phyloP scores from a whole-genome alignment of 2,329 filamentous ascomycete genomes.

The Aspergillus texensis region DNA sequence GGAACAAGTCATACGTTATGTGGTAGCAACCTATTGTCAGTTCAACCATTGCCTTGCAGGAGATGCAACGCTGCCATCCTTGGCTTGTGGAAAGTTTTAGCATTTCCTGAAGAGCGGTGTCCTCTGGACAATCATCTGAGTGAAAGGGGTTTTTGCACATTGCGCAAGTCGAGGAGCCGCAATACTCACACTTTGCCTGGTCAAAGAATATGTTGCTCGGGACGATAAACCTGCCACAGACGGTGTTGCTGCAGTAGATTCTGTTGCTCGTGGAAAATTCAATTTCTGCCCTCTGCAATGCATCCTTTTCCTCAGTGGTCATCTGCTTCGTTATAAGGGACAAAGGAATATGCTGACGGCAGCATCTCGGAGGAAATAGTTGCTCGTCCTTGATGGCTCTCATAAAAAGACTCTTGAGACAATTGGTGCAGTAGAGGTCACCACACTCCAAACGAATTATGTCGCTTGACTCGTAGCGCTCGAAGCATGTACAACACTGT shows the following conservation, averaged over 20 bases:
- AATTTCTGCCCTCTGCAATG: not conserved
- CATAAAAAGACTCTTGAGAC: slow-evolving; percentile 4
- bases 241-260: not conserved
- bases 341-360: slow-evolving; percentile 2
- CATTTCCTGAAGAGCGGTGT: not conserved
- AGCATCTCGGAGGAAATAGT: slow-evolving; percentile 12
- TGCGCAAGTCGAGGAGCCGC: not conserved
- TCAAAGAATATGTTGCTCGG: not conserved
- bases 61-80: not conserved
- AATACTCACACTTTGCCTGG: not conserved
- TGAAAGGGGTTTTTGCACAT: not conserved
- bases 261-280: not conserved
- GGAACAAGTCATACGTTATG: not conserved
- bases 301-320: not conserved
- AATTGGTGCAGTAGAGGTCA: slow-evolving; percentile 7
- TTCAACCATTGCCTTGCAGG: not conserved
- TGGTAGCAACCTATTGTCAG: not conserved
- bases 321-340: not conserved
- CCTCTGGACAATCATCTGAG: not conserved
- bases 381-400: slow-evolving; percentile 5
- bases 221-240: not conserved
- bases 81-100: not conserved
- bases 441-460: not conserved
- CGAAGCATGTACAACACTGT: not conserved
- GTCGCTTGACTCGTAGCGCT: not conserved